Conservation (phyloP, 345 rosid genomes). For the Sapria himalayana region DNA sequence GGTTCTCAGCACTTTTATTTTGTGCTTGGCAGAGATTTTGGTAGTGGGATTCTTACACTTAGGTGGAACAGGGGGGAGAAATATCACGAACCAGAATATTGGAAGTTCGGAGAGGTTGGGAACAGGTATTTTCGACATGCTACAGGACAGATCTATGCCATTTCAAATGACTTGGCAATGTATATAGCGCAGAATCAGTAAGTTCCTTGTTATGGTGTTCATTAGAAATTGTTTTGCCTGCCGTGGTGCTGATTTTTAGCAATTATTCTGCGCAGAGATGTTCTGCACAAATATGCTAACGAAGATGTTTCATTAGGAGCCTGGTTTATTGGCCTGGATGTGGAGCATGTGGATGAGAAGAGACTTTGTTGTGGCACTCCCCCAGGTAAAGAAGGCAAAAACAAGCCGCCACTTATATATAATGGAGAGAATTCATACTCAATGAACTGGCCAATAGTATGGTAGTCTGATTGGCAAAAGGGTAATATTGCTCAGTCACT, state of each 20-base stretch:
- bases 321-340: conserved; percentile 26
- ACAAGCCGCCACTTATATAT: no score
- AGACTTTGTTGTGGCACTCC: conserved; percentile 63
- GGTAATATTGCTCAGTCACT: no score
- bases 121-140: conserved; percentile 83
- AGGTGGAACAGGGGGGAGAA: conserved; percentile 36
- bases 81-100: conserved; percentile 77
- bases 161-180: conserved; percentile 60
- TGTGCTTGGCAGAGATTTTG: neutral
- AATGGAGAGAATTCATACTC: no score
- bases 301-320: conserved; percentile 33
- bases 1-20: neutral
- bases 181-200: conserved; percentile 59
- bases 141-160: conserved; percentile 75
- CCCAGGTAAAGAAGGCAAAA: conserved; percentile 64
- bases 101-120: conserved; percentile 69
- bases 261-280: conserved; percentile 19
- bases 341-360: conserved; percentile 22
- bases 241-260: conserved; percentile 2
- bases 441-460: no score
- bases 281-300: conserved; percentile 28
- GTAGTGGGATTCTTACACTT: conserved; percentile 2
- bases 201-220: conserved; percentile 8
- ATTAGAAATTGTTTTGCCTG: neutral
- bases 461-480: no score